Conservation (phyloP, 306 rosid species). For the Datisca glomerata region DNA sequence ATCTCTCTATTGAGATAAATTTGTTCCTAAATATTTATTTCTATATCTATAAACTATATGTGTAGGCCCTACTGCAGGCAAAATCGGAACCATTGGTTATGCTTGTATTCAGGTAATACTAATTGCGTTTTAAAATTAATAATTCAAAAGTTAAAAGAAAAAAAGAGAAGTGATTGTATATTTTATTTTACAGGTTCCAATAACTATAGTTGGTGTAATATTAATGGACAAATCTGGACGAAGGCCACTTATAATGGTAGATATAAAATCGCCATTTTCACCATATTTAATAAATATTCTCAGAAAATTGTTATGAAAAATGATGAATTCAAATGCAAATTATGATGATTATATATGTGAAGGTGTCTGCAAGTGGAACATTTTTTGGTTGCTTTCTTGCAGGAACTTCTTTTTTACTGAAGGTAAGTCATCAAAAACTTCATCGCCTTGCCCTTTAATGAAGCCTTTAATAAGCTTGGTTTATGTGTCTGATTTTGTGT, state of each 20-base stretch:
- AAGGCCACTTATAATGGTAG: constrained; percentile 40
- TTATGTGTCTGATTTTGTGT: not conserved
- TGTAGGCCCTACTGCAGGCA: constrained; percentile 51
- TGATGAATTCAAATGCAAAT: too few relatives aligned
- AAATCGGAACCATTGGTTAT: constrained; percentile 54
- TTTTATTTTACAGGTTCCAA: constrained; percentile 28
- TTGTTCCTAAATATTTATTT: constrained; percentile 1
- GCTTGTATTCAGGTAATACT: constrained; percentile 58
- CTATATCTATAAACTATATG: not conserved
- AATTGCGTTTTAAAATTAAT: too few relatives aligned
- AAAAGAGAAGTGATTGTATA: not conserved
- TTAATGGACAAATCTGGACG: constrained; percentile 38
- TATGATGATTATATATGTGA: constrained; percentile 2
- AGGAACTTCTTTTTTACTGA: constrained; percentile 34
- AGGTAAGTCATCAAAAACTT: constrained; percentile 12
- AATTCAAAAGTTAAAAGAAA: not conserved
- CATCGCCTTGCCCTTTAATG: not conserved
- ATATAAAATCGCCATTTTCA: too few relatives aligned
- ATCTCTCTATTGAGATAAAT: too few relatives aligned
- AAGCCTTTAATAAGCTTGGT: not conserved
- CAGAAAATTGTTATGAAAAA: not conserved
- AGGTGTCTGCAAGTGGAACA: constrained; percentile 48
- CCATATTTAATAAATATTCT: too few relatives aligned
- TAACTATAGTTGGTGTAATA: constrained; percentile 26
- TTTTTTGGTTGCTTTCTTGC: constrained; percentile 35